Conservation (phyloP, 352 stramenopile genomes). For the Pythium graminicola region DNA sequence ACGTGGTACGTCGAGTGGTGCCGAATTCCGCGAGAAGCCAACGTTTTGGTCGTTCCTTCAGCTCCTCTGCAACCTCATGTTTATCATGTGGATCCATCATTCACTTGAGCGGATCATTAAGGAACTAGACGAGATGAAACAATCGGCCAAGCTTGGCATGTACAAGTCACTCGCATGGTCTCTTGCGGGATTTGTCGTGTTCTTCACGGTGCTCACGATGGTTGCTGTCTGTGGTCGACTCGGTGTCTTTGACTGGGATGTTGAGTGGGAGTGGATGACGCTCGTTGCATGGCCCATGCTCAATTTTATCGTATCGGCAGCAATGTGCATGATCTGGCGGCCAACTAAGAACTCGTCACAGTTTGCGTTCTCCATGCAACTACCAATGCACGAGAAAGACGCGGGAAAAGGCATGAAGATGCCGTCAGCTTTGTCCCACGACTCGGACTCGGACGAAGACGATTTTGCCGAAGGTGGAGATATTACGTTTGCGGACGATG, state of each 20-base stretch:
- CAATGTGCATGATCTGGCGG: slow-evolving; percentile 88
- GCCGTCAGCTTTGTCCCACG: slow-evolving; percentile 38
- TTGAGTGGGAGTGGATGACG: slow-evolving; percentile 89
- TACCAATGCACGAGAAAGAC: slow-evolving; percentile 66
- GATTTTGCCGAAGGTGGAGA: slow-evolving; percentile 25
- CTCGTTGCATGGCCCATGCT: slow-evolving; percentile 88
- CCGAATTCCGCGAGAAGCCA: slow-evolving; percentile 68
- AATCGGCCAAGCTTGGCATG: slow-evolving; percentile 88
- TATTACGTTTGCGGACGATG: slow-evolving; percentile 47
- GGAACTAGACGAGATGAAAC: slow-evolving; percentile 74
- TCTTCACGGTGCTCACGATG: slow-evolving; percentile 84
- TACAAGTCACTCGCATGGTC: slow-evolving; percentile 80
- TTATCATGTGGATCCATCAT: slow-evolving; percentile 90
- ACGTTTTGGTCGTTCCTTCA: slow-evolving; percentile 84
- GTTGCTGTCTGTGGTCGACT: slow-evolving; percentile 74
- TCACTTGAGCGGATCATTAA: slow-evolving; percentile 82
- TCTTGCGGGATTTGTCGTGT: slow-evolving; percentile 78
- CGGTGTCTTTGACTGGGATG: slow-evolving; percentile 85
- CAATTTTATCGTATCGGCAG: slow-evolving; percentile 86
- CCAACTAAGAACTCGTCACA: slow-evolving; percentile 81
- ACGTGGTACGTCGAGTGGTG: slow-evolving; percentile 68
- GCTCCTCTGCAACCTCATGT: slow-evolving; percentile 81
- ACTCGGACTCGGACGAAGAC: slow-evolving; percentile 59
- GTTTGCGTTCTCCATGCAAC: slow-evolving; percentile 81
- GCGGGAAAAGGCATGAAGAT: slow-evolving; percentile 43